Percentiles rank a stretch among this genome's conserved stretches.
These are phyloP conservation scores for Asterella californica DNA, from an alignment of 225 moss, liverwort and hornwort species.

Conservation along the genomic window DNA sequence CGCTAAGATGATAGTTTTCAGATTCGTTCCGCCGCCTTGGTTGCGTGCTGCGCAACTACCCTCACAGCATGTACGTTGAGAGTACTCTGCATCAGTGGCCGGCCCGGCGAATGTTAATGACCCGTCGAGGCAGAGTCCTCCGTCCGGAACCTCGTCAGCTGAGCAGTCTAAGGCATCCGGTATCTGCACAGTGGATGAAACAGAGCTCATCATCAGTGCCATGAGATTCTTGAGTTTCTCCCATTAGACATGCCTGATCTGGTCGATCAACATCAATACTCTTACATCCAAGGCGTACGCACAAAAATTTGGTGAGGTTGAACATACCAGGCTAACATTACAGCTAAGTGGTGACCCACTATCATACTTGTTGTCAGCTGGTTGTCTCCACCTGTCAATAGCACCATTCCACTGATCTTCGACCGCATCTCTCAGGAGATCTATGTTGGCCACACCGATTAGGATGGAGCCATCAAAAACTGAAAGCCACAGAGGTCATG, in stretches of 20 bases:
- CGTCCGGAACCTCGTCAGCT: neutral
- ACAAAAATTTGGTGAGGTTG: neutral
- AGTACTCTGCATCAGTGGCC: neutral
- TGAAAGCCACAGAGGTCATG: neutral
- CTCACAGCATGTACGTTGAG: neutral
- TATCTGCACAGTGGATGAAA: neutral
- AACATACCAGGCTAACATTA: neutral
- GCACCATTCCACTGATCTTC: neutral
- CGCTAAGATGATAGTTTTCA: too few relatives aligned
- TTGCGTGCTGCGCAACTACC: neutral
- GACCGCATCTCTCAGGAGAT: neutral
- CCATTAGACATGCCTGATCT: neutral
- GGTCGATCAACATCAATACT: neutral
- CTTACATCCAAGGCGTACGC: too few relatives aligned
- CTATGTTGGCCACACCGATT: slow-evolving; percentile 15
- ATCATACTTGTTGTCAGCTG: neutral
- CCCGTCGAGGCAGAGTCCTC: neutral
- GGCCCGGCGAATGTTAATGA: neutral
- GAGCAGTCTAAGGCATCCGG: neutral
- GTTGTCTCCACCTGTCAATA: neutral
- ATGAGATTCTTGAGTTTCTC: too few relatives aligned
- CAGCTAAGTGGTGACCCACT: neutral
- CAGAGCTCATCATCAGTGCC: too few relatives aligned
- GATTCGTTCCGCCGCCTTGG: too few relatives aligned
- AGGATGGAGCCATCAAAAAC: slow-evolving; percentile 14